Conservation (phyloP, 257 asterid species). For the Solanum sejunctum region DNA sequence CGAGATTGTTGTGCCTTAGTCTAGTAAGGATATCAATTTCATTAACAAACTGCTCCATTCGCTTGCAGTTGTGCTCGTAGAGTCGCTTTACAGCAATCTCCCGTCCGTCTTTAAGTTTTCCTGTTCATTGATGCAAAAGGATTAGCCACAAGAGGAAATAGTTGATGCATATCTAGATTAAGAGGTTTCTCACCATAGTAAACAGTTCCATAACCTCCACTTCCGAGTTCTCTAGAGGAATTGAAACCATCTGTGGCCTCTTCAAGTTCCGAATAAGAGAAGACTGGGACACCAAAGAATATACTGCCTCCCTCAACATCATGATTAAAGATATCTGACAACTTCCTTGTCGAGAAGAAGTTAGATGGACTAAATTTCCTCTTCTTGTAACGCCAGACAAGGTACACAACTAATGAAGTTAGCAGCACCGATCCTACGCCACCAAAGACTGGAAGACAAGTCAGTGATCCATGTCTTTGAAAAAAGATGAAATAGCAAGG, state of each 20-base stretch:
- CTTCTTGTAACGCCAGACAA: neutral
- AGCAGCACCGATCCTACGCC: neutral
- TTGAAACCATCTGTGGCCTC: neutral
- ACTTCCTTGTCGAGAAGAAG: neutral
- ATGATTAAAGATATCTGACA: neutral
- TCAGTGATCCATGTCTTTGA: neutral
- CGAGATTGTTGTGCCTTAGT: neutral
- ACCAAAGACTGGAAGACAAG: neutral
- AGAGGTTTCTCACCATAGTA: neutral
- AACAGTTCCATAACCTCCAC: neutral
- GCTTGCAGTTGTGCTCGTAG: neutral
- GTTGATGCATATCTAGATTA: neutral
- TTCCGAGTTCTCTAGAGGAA: neutral
- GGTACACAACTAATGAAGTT: neutral
- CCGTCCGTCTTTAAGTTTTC: neutral
- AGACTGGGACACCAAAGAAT: neutral
- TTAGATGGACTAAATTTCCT: neutral
- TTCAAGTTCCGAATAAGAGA: neutral
- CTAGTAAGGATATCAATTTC: constrained; percentile 2
- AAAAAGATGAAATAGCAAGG: neutral
- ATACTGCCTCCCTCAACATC: neutral
- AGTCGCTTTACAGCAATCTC: neutral
- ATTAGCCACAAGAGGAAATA: neutral
- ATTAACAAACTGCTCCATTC: neutral
- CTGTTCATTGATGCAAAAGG: neutral